These are phyloP conservation scores for Trypanosomatidae sp. DNA, from an alignment of 208 protist species.

Conservation along the genomic window DNA sequence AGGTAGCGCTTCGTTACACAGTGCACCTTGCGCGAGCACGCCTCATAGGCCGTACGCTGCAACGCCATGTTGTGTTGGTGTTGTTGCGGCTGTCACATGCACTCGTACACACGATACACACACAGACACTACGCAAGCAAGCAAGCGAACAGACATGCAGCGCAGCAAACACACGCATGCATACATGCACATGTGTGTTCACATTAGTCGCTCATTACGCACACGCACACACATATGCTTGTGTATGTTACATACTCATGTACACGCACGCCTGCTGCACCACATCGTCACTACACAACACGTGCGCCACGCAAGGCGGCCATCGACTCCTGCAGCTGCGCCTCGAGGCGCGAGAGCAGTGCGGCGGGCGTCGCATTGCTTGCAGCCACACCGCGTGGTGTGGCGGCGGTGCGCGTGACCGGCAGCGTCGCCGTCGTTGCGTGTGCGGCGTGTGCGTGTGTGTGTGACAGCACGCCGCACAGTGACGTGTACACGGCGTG, in stretches of 20 bases:
- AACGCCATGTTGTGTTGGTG: slow-evolving; percentile 45
- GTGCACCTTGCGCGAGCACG: slow-evolving; percentile 83
- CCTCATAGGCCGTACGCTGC: slow-evolving; percentile 74
- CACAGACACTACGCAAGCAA: background rate
- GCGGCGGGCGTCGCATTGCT: no score
- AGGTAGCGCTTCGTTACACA: slow-evolving; percentile 76
- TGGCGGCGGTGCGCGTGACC: no score
- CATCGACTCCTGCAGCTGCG: slow-evolving; percentile 17
- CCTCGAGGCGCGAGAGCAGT: slow-evolving; percentile 23
- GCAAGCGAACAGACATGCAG: background rate
- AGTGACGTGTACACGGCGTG: no score
- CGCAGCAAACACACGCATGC: background rate
- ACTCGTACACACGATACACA: no score
- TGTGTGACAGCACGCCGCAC: no score
- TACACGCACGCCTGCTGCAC: background rate
- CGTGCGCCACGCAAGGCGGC: slow-evolving; percentile 14
- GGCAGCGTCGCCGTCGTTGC: no score
- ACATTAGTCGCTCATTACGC: background rate
- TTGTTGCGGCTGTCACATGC: background rate
- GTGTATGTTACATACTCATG: background rate
- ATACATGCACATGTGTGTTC: background rate
- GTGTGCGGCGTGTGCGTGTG: no score
- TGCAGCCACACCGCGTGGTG: no score
- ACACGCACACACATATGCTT: background rate
- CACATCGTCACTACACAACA: slow-evolving; percentile 7